Percentiles rank a stretch among this genome's conserved stretches.
phyloP scores from a whole-genome alignment of 768 basidiomycete species.

The Phallus indusiatus region DNA sequence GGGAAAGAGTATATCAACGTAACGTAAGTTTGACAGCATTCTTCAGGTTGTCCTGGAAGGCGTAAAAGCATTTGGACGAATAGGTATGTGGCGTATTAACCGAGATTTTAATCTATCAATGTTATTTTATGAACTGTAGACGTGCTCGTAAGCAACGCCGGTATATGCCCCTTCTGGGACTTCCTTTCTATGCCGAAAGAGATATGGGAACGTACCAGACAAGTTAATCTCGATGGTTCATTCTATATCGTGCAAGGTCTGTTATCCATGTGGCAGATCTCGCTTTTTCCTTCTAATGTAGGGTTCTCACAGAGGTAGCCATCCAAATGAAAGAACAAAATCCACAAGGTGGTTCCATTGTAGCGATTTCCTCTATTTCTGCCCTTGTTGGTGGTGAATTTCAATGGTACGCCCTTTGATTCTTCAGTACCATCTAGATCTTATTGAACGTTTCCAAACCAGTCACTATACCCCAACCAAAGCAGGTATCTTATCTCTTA shows the following conservation, averaged over 20 bases:
- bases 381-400: conserved; percentile 68
- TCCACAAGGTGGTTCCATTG: conserved; percentile 65
- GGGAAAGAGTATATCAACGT: conserved; percentile 7
- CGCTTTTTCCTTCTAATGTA: conserved; percentile 7
- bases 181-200: conserved; percentile 60
- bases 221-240: conserved; percentile 68
- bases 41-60: conserved; percentile 52
- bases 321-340: conserved; percentile 63
- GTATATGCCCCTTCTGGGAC: conserved; percentile 72
- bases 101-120: background rate
- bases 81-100: conserved; percentile 38
- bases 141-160: conserved; percentile 46
- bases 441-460: background rate
- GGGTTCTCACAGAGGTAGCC: conserved; percentile 40
- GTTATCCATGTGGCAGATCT: background rate
- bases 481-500: conserved; percentile 66
- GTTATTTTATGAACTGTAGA: conserved; percentile 18
- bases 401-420: conserved; percentile 38
- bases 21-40: background rate
- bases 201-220: conserved; percentile 55
- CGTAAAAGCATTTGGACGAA: conserved; percentile 50
- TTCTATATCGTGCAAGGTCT: conserved; percentile 64
- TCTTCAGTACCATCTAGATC: background rate
- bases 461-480: conserved; percentile 77
- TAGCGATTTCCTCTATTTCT: conserved; percentile 71